Conservation (phyloP, 306 rosid genomes). For the Cicer pinnatifidum region DNA sequence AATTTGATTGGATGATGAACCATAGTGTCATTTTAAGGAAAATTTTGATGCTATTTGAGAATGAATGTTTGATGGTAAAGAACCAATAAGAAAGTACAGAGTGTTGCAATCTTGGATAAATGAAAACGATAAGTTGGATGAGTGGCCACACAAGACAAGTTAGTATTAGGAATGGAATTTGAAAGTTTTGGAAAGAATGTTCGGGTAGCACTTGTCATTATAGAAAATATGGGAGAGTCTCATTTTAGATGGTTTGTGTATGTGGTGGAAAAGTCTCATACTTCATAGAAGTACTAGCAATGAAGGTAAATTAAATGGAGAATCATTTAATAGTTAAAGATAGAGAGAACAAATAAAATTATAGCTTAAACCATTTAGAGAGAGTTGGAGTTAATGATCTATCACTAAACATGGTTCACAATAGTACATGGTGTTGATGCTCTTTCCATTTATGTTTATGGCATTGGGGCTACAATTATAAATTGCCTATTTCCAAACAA, state of each 20-base stretch:
- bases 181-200: not conserved
- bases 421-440: not conserved
- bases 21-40: conserved; percentile 22
- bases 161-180: not conserved
- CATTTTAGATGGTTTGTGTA: conserved; percentile 7
- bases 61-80: conserved; percentile 14
- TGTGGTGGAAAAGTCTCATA: not conserved
- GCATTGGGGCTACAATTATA: conserved; percentile 10
- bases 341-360: not conserved
- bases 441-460: conserved; percentile 17
- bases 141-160: not conserved
- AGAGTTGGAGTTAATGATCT: conserved; percentile 4
- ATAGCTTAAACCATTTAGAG: not conserved
- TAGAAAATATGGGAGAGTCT: conserved; percentile 10
- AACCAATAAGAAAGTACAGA: not conserved
- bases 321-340: not conserved
- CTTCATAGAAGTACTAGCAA: not conserved
- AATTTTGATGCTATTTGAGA: not conserved
- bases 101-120: not conserved
- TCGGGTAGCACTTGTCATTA: not conserved
- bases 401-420: not conserved
- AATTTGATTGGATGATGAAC: conserved; percentile 17
- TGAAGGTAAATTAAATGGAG: conserved; percentile 1
- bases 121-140: conserved; percentile 18
- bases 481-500: conserved; percentile 33